Base-by-base conservation (phyloP, 306 rosid species). In the Oxytropis ochrocephala region DNA sequence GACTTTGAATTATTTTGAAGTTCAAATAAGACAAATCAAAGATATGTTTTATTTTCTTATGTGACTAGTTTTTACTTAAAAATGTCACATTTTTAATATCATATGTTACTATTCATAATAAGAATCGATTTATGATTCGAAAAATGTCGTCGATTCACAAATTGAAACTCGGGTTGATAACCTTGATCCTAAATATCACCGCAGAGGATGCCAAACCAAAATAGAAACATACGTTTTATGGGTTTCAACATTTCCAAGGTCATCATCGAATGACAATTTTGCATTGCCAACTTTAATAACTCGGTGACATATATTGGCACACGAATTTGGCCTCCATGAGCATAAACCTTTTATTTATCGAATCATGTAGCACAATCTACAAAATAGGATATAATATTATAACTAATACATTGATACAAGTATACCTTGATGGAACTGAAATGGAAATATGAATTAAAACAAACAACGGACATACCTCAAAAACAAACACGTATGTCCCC, bases 191-290 rank as follows among this genome's bases (percentile, higher is more conserved):
- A 36, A 57, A 21, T 47, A 39, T 48, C 12, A 56, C 50, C 12
- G 55, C 72, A 73, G 39, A 57, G 33, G 69, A 53, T 17, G 42
- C 51, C 52, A 35, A 57, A 65, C 33, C 51, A 74, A 58, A 78
- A 47, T 14, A 51, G 59, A 51, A 44, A 39, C 96, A 21, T 81
- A 95, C 99, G 63, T 84, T 71, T 94, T 95, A 83, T 77, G 89
- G 81, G 91, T 78, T 81, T 95, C 99, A 70, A 91, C 60, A 51
- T 84, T 95, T 73, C 92, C 98, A 59, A 88, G 85, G 76, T 95
- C 99, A 59, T 87, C 91, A 80, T 95, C 99, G 86, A 63, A 91
- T 83, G 32, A 84, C 89, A 72, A 89, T 81, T 95, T 96, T 52
- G 95, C 89, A 50, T 70, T 86, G 64, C 87, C 87, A 73, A 91